phyloP scores from a whole-genome alignment of 1,139 yeast genomes.

The Scheffersomyces insectosa region DNA sequence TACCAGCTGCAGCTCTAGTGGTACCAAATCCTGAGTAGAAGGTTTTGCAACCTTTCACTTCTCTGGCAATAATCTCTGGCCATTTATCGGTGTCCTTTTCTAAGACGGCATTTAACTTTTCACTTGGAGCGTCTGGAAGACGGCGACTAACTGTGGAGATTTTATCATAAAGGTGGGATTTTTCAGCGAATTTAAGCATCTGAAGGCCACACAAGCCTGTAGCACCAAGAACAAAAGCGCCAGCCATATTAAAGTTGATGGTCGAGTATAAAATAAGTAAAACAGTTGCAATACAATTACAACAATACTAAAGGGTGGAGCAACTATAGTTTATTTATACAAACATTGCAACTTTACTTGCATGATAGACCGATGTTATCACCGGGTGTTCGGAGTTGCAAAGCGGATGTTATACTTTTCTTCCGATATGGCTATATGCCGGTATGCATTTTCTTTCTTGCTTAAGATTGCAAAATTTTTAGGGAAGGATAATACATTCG shows the following conservation, averaged over 20 bases:
- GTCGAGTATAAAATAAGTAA: too few species aligned
- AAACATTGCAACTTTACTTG: too few species aligned
- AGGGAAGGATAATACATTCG: too few species aligned
- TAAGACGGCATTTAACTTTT: slow-evolving; percentile 29
- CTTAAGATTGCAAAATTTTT: too few species aligned
- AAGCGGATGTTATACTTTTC: too few species aligned
- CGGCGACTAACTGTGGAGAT: slow-evolving; percentile 51
- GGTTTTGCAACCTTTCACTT: slow-evolving; percentile 21
- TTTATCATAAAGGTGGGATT: slow-evolving; percentile 27
- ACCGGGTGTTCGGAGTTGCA: too few species aligned
- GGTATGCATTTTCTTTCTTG: too few species aligned
- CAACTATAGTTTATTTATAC: too few species aligned
- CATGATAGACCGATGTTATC: too few species aligned
- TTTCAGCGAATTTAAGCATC: slow-evolving; percentile 39
- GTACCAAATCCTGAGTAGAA: slow-evolving; percentile 74
- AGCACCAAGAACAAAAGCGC: slow-evolving; percentile 51
- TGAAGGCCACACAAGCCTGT: slow-evolving; percentile 62
- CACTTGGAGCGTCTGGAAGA: slow-evolving; percentile 17
- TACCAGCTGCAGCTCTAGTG: slow-evolving; percentile 70
- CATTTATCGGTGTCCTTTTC: slow-evolving; percentile 44
- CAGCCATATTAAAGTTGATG: neutral
- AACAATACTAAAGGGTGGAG: too few species aligned
- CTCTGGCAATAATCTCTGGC: slow-evolving; percentile 28
- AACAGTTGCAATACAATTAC: too few species aligned
- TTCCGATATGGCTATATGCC: too few species aligned